A percentile compares a stretch with the other conserved stretches of the same genome.
Evolutionary conservation across 345 rosid species (phyloP).

Genomic region (Jatropha curcas): DNA sequence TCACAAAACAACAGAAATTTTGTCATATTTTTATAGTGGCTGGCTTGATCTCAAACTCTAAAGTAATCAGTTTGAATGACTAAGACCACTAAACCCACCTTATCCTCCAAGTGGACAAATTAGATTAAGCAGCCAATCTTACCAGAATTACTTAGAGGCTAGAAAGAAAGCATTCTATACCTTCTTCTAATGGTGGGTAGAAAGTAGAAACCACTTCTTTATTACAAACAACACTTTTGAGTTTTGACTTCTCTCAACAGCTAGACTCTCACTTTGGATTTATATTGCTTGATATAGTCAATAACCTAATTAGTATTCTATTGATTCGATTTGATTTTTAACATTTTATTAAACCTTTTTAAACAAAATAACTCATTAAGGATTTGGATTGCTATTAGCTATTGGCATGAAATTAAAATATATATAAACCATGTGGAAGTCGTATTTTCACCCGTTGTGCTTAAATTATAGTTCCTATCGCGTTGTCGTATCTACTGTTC

Average conservation of each 20-base stretch:
- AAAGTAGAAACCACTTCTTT: conserved; percentile 5
- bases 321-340: conserved; percentile 3
- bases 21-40: too few species aligned
- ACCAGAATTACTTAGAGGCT: conserved; percentile 35
- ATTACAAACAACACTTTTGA: conserved; percentile 4
- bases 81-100: conserved; percentile 34
- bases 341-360: not conserved
- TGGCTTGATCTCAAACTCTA: not conserved
- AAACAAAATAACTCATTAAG: conserved; percentile 6
- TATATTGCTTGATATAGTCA: conserved; percentile 12
- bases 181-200: conserved; percentile 7
- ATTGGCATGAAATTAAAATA: not conserved
- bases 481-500: too few species aligned
- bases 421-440: too few species aligned
- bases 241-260: conserved; percentile 25
- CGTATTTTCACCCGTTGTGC: too few species aligned
- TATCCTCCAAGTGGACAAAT: conserved; percentile 26
- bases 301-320: conserved; percentile 11
- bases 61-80: conserved; percentile 17
- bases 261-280: conserved; percentile 23
- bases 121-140: conserved; percentile 34
- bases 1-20: too few species aligned
- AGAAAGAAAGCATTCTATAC: conserved; percentile 13
- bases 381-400: not conserved
- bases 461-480: too few species aligned